Base-by-base conservation (phyloP, 2,329 filamentous ascomycete genomes). In the Colletotrichum sojae region DNA sequence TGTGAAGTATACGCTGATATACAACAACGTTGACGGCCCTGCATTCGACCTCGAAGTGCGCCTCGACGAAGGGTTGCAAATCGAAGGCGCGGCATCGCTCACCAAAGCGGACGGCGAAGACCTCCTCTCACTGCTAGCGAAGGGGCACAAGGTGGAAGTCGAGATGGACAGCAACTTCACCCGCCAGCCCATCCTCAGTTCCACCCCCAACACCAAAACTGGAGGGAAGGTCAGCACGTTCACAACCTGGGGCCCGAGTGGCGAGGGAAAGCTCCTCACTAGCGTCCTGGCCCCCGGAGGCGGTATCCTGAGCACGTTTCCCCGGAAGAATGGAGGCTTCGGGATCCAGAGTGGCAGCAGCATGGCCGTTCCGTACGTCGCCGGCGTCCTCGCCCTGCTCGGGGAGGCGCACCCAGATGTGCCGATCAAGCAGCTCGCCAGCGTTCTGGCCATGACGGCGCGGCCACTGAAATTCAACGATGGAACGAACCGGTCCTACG, bases 181-280 rank as follows among this genome's bases (percentile, higher is more conserved):
- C 16, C 4, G 22, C 1, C 22, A 20, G 10, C 22, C 25, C 13
- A 18, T 54, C 13, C 25, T 54, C 1, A 13, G 13, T 5, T 18
- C 25, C 12, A 54, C 5, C 51, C 10, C 25, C 25, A 54, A 54
- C 51, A 16, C 51, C 27, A 27, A 54, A 22, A 84, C 83, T 0
- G 86, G 84, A 2, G 89, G 88, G 6, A 85, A 83, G 55, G 74
- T 86, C 45, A 88, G 84, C 73, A 76, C 76, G 3, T 89, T 80
- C 75, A 87, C 85, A 40, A 85, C 84, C 12, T 91, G 88, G 89
- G 88, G 88, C 8, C 89, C 89, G 2, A 88, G 84, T 1, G 90
- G 83, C 75, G 88, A 91, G 73, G 79, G 89, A 71, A 83, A 85
- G 51, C 76, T 87, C 49, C 88, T 88, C 75, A 87, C 88, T 1